Percentiles rank a stretch among this genome's conserved stretches.
phyloP scores from a whole-genome alignment of 2,329 filamentous ascomycete genomes.

The Talaromyces sp. region DNA sequence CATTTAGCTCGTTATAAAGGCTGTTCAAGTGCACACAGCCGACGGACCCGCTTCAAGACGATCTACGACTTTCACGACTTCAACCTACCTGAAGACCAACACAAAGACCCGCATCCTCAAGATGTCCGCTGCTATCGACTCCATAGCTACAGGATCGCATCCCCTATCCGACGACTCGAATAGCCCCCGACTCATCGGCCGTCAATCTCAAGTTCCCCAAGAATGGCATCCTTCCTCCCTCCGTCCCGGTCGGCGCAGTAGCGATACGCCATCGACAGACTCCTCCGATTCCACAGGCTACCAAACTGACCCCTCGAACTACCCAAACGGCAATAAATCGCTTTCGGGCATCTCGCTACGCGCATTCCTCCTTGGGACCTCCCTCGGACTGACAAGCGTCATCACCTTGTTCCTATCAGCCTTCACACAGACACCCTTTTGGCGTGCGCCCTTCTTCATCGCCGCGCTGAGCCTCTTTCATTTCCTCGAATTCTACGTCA shows the following conservation, averaged over 20 bases:
- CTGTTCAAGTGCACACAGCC: background rate
- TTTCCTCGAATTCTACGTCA: conserved; percentile 94
- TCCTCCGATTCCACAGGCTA: conserved; percentile 9
- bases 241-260: conserved; percentile 9
- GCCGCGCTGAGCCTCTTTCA: conserved; percentile 76
- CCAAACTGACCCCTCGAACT: conserved; percentile 34
- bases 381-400: conserved; percentile 39
- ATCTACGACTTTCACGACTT: background rate
- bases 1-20: background rate
- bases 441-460: conserved; percentile 60
- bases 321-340: conserved; percentile 45
- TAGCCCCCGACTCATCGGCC: conserved; percentile 21
- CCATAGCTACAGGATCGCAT: conserved; percentile 19
- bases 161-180: conserved; percentile 14
- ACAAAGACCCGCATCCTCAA: background rate
- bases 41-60: background rate
- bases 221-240: conserved; percentile 22
- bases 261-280: conserved; percentile 8
- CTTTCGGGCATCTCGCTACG: conserved; percentile 49
- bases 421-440: conserved; percentile 47
- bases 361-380: conserved; percentile 48
- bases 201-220: conserved; percentile 3
- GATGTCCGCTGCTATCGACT: conserved; percentile 1
- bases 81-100: background rate
- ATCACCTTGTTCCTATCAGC: conserved; percentile 33